Base-by-base conservation (phyloP, 805 yeast genomes). In the Candida methanosorbosa region DNA sequence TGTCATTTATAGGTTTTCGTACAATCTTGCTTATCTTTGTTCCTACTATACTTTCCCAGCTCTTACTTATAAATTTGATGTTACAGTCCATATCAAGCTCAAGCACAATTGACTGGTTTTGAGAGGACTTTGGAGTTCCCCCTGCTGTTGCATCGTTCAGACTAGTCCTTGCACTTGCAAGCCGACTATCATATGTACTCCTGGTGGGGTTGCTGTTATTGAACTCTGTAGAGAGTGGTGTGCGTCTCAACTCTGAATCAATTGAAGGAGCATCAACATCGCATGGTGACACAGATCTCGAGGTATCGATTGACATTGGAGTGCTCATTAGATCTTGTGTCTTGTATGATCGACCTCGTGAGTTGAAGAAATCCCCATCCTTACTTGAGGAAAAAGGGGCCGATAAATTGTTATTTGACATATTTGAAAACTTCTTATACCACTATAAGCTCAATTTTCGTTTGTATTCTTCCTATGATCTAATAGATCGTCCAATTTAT, bases 61-160 rank as follows among this genome's bases (percentile, higher is more conserved):
- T 73, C 42, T 71, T 72, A 41, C 90, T 73, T 18, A 87, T 55
- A 53, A 81, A 84, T 35, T 71, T 70, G n/a, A 92, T 78, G 23
- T 69, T 74, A 21, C 96, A 86, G 47, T 79, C 80, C 50, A 86
- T 59, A 48, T 81, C 88, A 40, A 92, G 61, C 56, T 90, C 98
- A 59, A 90, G 60, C 3, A 90, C 79, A n/a, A 80, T 76, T 11
- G 85, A 78, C 2, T 84, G 82, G 41, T 78, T 79, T 39, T 70
- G 67, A 2, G 80, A 68, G n/a, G n/a, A n/a, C n/a, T n/a, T n/a
- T n/a, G n/a, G n/a, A n/a, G 82, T 75, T 0, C 87, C 87, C 20
- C 72, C 55, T 12, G 68, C 61, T 34, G 81, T 56, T 42, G 79
- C 85, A 28, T 38, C 23, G 9, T 18, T 15, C 6, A 28, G 18